Percentiles rank a stretch among this genome's conserved stretches.
Conservation (phyloP, 2,329 filamentous ascomycete species). For the Penicillium sumatraense region DNA sequence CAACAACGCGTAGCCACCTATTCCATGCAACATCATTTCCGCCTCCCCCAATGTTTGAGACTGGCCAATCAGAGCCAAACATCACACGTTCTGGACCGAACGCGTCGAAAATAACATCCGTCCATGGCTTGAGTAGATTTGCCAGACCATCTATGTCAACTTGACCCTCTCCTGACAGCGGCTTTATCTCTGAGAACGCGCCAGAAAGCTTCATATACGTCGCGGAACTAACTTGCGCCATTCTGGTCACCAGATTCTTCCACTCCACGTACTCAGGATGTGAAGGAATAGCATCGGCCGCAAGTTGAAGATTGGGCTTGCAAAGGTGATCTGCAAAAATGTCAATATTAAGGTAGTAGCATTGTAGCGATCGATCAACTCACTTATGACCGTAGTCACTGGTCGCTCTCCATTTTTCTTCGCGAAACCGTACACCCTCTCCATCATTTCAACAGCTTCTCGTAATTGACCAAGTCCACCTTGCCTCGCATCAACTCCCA, state of each 20-base stretch:
- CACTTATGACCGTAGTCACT: constrained; percentile 71
- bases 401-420: constrained; percentile 46
- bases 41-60: constrained; percentile 73
- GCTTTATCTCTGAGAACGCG: constrained; percentile 75
- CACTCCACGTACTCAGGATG: constrained; percentile 69
- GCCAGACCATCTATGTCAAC: constrained; percentile 47
- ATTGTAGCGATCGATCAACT: constrained; percentile 10
- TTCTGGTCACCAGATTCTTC: constrained; percentile 69
- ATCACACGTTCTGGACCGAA: constrained; percentile 77
- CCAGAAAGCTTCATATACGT: constrained; percentile 95
- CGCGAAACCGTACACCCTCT: constrained; percentile 66
- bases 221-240: constrained; percentile 62
- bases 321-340: constrained; percentile 74
- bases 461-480: constrained; percentile 75
- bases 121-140: constrained; percentile 69
- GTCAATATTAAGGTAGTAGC: constrained; percentile 11
- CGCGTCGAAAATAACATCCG: constrained; percentile 70
- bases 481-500: constrained; percentile 81
- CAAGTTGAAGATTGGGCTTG: constrained; percentile 76
- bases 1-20: constrained; percentile 75
- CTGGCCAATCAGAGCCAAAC: constrained; percentile 94
- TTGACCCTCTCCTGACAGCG: constrained; percentile 38
- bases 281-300: constrained; percentile 39
- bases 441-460: constrained; percentile 72
- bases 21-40: constrained; percentile 67